Percentiles rank a stretch among this genome's conserved stretches.
Conservation (phyloP, 1,284 basidiomycete genomes). For the Fomitopsis betulina region DNA sequence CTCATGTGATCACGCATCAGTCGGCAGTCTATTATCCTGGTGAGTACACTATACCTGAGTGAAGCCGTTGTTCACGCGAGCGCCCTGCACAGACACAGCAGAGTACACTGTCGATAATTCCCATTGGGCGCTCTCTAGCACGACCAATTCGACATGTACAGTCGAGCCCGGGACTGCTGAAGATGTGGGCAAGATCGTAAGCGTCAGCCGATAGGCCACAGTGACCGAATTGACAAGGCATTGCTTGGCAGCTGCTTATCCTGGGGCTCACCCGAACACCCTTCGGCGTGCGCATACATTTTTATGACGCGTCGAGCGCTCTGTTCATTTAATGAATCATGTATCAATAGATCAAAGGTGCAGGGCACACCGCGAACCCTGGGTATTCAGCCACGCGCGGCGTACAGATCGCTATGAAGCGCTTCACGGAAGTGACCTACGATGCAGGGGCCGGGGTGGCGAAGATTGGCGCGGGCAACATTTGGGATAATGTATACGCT, state of each 20-base stretch:
- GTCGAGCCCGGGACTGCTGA: neutral
- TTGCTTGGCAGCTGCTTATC: neutral
- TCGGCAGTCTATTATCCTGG: neutral
- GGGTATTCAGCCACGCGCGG: slow-evolving; percentile 50
- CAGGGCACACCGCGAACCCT: slow-evolving; percentile 42
- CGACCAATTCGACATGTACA: neutral
- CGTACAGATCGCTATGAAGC: slow-evolving; percentile 46
- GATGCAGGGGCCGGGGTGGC: slow-evolving; percentile 28
- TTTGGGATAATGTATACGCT: slow-evolving; percentile 46
- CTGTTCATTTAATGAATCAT: neutral
- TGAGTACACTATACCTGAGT: neutral
- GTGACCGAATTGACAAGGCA: too few relatives aligned
- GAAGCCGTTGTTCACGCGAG: neutral
- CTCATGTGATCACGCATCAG: neutral
- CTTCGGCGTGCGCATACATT: neutral
- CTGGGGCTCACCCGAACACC: neutral
- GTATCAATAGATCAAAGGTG: slow-evolving; percentile 35
- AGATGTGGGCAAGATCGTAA: neutral
- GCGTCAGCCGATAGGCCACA: neutral
- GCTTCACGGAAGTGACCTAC: slow-evolving; percentile 37
- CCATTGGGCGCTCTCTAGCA: slow-evolving; percentile 1
- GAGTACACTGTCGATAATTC: neutral
- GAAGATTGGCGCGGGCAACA: slow-evolving; percentile 41
- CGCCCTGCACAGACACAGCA: neutral
- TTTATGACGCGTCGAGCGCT: neutral